Evolutionary conservation across 2,329 filamentous ascomycete genomes (phyloP), one percentile per base, ranked within the genome.

Genomic region (Phialemonium atrogriseum): DNA sequence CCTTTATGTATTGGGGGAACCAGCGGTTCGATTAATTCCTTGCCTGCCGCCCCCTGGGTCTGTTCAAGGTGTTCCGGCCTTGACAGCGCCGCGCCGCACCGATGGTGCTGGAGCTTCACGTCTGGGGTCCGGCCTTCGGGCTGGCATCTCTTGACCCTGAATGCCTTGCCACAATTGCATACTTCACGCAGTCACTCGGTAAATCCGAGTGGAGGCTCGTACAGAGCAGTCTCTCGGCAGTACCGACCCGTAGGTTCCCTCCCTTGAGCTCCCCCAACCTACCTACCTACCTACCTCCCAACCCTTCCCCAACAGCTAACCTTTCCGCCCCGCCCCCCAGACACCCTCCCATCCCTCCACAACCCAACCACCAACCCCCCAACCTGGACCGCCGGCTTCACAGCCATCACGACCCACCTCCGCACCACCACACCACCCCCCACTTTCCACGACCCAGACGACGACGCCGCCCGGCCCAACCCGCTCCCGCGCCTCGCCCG

Each of bases 141-240:
- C 73, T 95, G 26, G 80, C 89, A 10, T 96, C 91, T 25, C 82
- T 96, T 48, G 88, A 96, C 50, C 69, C 89, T 27, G 84, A 94
- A 64, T 96, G 88, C 52, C 74, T 94, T 38, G 88, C 88, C 17
- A 70, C 81, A 25, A 77, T 94, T 43, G 77, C 84, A 32, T 88
- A 88, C 53, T 68, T 94, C 35, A 71, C 75, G 38, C 65, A 75
- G 46, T 70, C 69, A 36, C 62, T 84, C 15, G 69, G 73, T 21
- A 53, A 58, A 35, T 59, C 72, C 45, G 52, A 52, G 27, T 94
- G 83, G 82, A 66, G 71, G 40, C 62, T 93, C 40, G 63, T 91
- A 42, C 73, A 80, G 26, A 82, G 74, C 51, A 85, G 81, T 55
- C 72, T 80, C 32, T 74, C 76, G 24, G 60, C 81, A 41, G 80